Conservation (phyloP, 345 rosid species). For the Eucalyptus curtisii region DNA sequence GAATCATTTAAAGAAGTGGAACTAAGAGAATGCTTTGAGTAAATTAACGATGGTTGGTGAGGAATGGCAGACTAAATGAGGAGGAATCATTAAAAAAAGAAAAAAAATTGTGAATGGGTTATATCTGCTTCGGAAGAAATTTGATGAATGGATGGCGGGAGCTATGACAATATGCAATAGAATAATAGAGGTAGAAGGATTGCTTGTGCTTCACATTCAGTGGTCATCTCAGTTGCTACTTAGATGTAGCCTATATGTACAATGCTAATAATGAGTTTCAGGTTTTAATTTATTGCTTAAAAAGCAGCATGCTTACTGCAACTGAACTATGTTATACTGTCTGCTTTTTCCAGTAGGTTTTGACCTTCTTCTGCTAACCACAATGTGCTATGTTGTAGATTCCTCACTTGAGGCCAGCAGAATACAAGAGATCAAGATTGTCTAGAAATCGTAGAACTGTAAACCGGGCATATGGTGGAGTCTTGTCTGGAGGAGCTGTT, state of each 20-base stretch:
- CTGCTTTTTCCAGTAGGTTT: background rate
- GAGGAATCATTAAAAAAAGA: background rate
- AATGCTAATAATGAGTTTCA: background rate
- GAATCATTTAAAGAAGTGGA: background rate
- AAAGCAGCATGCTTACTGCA: background rate
- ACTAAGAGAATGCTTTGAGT: background rate
- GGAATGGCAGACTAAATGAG: background rate
- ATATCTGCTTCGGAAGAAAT: background rate
- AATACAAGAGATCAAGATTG: background rate
- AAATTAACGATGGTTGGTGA: background rate
- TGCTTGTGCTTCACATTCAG: background rate
- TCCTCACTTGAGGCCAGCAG: constrained; percentile 26
- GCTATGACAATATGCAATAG: background rate
- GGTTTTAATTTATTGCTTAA: background rate
- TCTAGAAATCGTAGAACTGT: background rate
- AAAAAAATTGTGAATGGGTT: background rate
- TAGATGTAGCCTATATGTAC: background rate
- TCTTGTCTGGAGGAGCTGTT: constrained; percentile 42
- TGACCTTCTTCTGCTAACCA: background rate
- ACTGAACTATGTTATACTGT: background rate
- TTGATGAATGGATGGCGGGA: background rate
- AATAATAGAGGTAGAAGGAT: background rate
- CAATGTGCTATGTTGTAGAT: constrained; percentile 21
- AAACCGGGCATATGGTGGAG: constrained; percentile 2
- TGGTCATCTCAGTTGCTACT: background rate